A percentile compares a stretch with the other conserved stretches of the same genome.
phyloP scores from a whole-genome alignment of 2,329 filamentous ascomycete species.

The Triangularia setosa region DNA sequence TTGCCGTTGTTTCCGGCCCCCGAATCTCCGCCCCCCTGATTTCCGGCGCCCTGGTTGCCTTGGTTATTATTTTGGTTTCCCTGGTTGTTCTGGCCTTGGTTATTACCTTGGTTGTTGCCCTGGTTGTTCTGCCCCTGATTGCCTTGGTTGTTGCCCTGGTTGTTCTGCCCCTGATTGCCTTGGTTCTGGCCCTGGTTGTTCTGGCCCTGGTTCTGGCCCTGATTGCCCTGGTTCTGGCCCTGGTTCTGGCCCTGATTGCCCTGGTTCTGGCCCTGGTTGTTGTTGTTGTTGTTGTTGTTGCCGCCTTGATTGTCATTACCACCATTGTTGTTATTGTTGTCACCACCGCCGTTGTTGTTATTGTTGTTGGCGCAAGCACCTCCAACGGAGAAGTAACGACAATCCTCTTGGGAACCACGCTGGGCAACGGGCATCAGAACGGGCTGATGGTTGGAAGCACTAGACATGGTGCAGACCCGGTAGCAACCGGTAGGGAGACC shows the following conservation, averaged over 20 bases:
- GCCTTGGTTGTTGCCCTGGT: conserved; percentile 7
- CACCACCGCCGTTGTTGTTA: conserved; percentile 20
- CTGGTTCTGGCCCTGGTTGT: conserved; percentile 5
- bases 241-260: conserved; percentile 10
- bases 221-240: conserved; percentile 8
- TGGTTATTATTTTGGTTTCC: conserved; percentile 8
- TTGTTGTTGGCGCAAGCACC: conserved; percentile 24
- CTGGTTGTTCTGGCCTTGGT: conserved; percentile 6
- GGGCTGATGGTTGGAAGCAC: conserved; percentile 63
- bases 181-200: conserved; percentile 7
- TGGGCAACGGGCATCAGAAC: conserved; percentile 64
- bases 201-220: background rate
- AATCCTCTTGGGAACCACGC: conserved; percentile 64
- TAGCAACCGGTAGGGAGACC: conserved; percentile 61
- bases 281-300: background rate
- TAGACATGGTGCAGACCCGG: conserved; percentile 61
- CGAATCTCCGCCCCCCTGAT: background rate
- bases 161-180: conserved; percentile 3
- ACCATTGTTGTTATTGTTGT: conserved; percentile 4
- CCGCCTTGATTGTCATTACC: too few relatives aligned
- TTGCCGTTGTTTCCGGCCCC: conserved; percentile 4
- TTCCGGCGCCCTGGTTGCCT: conserved; percentile 11
- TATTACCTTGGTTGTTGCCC: conserved; percentile 11
- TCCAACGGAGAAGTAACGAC: conserved; percentile 55
- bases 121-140: conserved; percentile 5